Conservation (phyloP, 2,329 filamentous ascomycete genomes). For the Neonectria ditissima region DNA sequence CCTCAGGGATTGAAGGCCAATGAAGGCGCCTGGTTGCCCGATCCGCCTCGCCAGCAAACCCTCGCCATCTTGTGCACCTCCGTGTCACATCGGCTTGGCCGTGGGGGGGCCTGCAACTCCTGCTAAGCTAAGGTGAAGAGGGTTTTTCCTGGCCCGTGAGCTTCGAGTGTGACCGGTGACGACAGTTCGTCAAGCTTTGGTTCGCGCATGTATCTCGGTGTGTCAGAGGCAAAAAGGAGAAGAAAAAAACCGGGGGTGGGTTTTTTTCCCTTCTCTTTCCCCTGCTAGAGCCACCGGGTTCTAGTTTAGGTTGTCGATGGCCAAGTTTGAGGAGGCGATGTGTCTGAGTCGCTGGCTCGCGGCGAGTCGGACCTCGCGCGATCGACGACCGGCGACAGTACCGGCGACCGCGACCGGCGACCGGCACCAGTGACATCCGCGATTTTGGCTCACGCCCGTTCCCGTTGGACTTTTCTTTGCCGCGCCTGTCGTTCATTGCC, state of each 20-base stretch:
- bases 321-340: slow-evolving; percentile 10
- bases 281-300: slow-evolving; percentile 6
- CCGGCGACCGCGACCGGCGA: slow-evolving; percentile 13
- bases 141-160: slow-evolving; percentile 31
- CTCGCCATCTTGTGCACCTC: slow-evolving; percentile 22
- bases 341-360: slow-evolving; percentile 20
- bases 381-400: slow-evolving; percentile 1
- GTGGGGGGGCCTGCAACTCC: slow-evolving; percentile 30
- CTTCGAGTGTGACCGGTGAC: slow-evolving; percentile 30
- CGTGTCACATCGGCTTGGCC: slow-evolving; percentile 42
- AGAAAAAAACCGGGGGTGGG: slow-evolving; percentile 25
- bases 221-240: slow-evolving; percentile 31
- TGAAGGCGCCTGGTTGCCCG: slow-evolving; percentile 24
- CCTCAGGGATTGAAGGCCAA: slow-evolving; percentile 30
- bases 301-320: slow-evolving; percentile 10
- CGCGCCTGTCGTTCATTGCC: slow-evolving; percentile 34
- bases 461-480: slow-evolving; percentile 19
- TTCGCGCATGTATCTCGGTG: slow-evolving; percentile 38
- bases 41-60: slow-evolving; percentile 25
- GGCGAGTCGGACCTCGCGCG: slow-evolving; percentile 9
- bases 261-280: background rate
- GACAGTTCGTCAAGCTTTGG: slow-evolving; percentile 23
- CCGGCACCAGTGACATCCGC: slow-evolving; percentile 17
- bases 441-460: slow-evolving; percentile 15
- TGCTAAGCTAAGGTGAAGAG: slow-evolving; percentile 33